Evolutionary conservation across 306 rosid species (phyloP).

Genomic region (Prunus salicina): DNA sequence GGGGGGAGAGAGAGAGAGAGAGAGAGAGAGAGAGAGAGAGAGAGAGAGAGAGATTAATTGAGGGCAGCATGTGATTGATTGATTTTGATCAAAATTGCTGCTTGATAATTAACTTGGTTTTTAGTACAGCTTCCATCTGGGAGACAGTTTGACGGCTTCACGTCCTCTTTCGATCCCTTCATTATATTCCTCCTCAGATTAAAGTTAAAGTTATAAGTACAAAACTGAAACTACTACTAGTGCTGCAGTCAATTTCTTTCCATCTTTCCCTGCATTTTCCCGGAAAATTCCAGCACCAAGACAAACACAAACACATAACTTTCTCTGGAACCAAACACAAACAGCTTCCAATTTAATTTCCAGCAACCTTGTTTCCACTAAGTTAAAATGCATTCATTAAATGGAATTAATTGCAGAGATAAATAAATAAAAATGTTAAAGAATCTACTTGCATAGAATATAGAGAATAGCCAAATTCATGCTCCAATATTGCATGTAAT

Average conservation of each 20-base stretch:
- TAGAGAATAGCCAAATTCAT: background rate
- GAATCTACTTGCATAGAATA: background rate
- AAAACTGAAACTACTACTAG: background rate
- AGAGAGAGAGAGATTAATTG: background rate
- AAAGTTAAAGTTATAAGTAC: too few species aligned
- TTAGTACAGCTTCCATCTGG: slow-evolving; percentile 46
- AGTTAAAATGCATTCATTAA: slow-evolving; percentile 14
- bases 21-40: background rate
- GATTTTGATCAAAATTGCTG: slow-evolving; percentile 4
- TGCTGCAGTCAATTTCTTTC: slow-evolving; percentile 11
- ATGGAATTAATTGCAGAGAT: background rate
- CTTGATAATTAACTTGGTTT: slow-evolving; percentile 18
- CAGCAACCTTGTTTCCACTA: slow-evolving; percentile 14
- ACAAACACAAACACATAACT: slow-evolving; percentile 31
- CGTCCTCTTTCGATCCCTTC: slow-evolving; percentile 1
- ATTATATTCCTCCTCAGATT: background rate
- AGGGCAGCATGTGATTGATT: slow-evolving; percentile 27
- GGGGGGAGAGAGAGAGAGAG: background rate
- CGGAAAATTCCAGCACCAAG: slow-evolving; percentile 45
- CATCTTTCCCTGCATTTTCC: slow-evolving; percentile 35
- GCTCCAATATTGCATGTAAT: slow-evolving; percentile 3
- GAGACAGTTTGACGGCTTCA: slow-evolving; percentile 57
- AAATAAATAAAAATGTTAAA: background rate
- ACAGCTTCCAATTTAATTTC: slow-evolving; percentile 31
- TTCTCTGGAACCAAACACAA: slow-evolving; percentile 41